phyloP scores from a whole-genome alignment of 345 rosid genomes.

The Populus ilicifolia region DNA sequence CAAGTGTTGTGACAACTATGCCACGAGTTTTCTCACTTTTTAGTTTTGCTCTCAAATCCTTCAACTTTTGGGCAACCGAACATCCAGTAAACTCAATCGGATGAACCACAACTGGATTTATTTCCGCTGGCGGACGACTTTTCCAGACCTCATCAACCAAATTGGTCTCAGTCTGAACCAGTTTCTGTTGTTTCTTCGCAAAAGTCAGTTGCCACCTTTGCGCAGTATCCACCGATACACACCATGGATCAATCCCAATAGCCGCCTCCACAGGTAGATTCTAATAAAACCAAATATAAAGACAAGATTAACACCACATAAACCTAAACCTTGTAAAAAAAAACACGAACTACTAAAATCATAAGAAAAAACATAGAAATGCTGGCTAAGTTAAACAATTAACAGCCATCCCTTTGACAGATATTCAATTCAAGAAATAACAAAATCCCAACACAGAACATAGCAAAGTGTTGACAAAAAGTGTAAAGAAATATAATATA shows the following conservation, averaged over 20 bases:
- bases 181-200: slow-evolving; percentile 58
- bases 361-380: too few species aligned
- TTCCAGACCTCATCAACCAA: slow-evolving; percentile 88
- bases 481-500: not conserved
- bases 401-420: too few species aligned
- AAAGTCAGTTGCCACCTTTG: slow-evolving; percentile 71
- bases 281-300: slow-evolving; percentile 36
- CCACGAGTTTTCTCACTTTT: slow-evolving; percentile 51
- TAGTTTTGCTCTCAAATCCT: slow-evolving; percentile 61
- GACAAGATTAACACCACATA: not conserved
- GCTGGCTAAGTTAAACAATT: too few species aligned
- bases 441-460: too few species aligned
- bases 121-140: slow-evolving; percentile 58
- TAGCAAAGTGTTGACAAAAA: not conserved
- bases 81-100: slow-evolving; percentile 68
- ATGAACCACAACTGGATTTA: slow-evolving; percentile 56
- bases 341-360: too few species aligned
- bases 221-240: slow-evolving; percentile 77
- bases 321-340: too few species aligned
- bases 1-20: slow-evolving; percentile 72
- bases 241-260: slow-evolving; percentile 83
- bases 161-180: slow-evolving; percentile 62
- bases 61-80: slow-evolving; percentile 58
- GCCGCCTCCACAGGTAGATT: slow-evolving; percentile 63
- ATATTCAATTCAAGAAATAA: too few species aligned